phyloP scores from a whole-genome alignment of 345 rosid species.

The Eucalyptus erythrocorys region DNA sequence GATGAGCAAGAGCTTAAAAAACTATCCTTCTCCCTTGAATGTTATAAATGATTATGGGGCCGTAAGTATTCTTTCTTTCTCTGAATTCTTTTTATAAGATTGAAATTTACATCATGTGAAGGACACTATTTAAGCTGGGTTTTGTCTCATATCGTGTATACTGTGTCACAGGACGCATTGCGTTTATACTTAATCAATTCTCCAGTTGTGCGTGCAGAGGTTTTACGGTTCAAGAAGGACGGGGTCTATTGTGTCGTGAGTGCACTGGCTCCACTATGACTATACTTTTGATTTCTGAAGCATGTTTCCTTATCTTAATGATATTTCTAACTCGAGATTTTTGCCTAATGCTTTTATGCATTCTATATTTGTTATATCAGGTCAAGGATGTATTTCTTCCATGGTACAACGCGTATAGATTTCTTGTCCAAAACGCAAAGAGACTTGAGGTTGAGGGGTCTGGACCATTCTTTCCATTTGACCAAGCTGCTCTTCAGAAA shows the following conservation, averaged over 20 bases:
- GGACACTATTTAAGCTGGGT: background rate
- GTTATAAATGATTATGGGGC: conserved; percentile 94
- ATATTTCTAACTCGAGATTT: background rate
- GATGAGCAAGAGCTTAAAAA: conserved; percentile 86
- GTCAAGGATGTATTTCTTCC: conserved; percentile 99
- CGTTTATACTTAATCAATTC: conserved; percentile 91
- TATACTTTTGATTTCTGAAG: background rate
- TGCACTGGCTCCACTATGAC: background rate
- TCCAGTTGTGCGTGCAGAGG: conserved; percentile 98
- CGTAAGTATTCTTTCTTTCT: conserved; percentile 29
- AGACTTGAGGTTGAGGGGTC: conserved; percentile 89
- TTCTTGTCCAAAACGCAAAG: conserved; percentile 95
- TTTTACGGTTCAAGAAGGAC: conserved; percentile 86
- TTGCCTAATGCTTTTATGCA: background rate
- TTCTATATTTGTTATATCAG: conserved; percentile 19
- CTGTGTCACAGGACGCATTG: conserved; percentile 65
- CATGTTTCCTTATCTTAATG: background rate
- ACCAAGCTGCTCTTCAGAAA: conserved; percentile 38
- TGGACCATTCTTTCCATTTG: conserved; percentile 61
- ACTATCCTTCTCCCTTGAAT: conserved; percentile 88
- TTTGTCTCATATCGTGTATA: background rate
- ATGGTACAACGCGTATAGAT: conserved; percentile 98
- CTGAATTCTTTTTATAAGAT: background rate
- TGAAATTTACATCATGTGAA: background rate
- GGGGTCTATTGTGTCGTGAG: conserved; percentile 96